These are phyloP conservation scores for Alternaria sp. DNA, from an alignment of 2,329 filamentous ascomycete species.

Conservation along the genomic window DNA sequence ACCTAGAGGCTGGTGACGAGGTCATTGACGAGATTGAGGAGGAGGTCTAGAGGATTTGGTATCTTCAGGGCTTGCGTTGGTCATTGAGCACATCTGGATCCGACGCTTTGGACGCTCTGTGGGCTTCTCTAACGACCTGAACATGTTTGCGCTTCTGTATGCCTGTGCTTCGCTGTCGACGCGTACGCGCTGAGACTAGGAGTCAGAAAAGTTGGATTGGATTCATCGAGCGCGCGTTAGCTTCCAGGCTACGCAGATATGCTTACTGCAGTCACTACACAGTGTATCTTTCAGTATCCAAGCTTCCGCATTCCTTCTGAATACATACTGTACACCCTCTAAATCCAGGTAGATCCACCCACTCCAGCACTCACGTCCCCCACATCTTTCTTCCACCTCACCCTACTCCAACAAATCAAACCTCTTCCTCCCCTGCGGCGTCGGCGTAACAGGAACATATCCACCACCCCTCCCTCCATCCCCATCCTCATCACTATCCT, in stretches of 20 bases:
- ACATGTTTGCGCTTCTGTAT: neutral
- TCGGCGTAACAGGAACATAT: neutral
- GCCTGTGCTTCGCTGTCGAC: neutral
- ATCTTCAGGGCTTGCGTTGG: no score
- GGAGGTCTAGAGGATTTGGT: neutral
- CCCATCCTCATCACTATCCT: neutral
- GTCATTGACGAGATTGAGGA: neutral
- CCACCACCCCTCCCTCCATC: neutral
- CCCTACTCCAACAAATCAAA: neutral
- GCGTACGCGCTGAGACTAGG: neutral
- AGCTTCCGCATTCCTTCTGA: neutral
- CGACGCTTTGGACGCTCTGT: neutral
- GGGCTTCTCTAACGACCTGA: neutral
- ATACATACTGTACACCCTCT: neutral
- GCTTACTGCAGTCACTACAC: neutral
- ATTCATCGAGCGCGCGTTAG: neutral
- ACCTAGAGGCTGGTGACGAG: neutral
- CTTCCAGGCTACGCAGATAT: neutral
- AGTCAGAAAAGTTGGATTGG: neutral
- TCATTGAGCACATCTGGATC: neutral
- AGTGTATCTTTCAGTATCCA: rapidly evolving
- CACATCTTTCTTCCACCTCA: neutral
- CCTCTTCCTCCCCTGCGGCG: neutral
- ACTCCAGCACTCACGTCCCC: neutral
- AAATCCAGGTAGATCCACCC: neutral